Evolutionary conservation across 768 basidiomycete genomes (phyloP).

Genomic region (Rhizopogon vulgaris): DNA sequence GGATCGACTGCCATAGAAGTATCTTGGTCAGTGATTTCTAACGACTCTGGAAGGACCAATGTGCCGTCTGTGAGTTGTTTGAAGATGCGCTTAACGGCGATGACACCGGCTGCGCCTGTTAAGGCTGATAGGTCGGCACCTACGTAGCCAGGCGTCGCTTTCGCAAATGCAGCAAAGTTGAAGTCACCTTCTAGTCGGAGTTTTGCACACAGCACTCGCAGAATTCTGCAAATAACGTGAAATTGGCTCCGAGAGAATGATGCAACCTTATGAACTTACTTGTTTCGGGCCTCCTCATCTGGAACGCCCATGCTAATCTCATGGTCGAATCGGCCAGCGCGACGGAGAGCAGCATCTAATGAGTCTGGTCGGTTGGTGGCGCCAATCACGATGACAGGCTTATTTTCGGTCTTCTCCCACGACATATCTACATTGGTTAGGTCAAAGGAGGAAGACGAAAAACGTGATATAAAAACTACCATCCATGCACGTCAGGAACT

Average conservation of each 20-base stretch:
- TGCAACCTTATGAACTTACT: constrained; percentile 45
- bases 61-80: constrained; percentile 66
- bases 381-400: constrained; percentile 90
- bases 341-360: constrained; percentile 85
- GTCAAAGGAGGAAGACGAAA: neutral
- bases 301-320: constrained; percentile 98
- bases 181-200: constrained; percentile 85
- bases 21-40: constrained; percentile 17
- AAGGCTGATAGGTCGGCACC: constrained; percentile 91
- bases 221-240: constrained; percentile 52
- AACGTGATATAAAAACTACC: constrained; percentile 39
- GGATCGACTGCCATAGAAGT: constrained; percentile 34
- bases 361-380: constrained; percentile 97
- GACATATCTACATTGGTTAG: constrained; percentile 70
- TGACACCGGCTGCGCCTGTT: constrained; percentile 90
- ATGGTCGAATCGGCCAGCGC: constrained; percentile 94
- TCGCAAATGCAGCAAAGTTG: constrained; percentile 79
- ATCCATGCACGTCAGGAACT: constrained; percentile 98
- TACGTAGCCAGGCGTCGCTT: constrained; percentile 94
- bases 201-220: constrained; percentile 79
- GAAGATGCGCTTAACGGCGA: constrained; percentile 96
- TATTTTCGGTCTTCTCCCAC: constrained; percentile 91
- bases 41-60: constrained; percentile 44
- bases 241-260: neutral
- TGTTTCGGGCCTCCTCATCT: constrained; percentile 81